These are phyloP conservation scores for Purpureocillium lavendulum DNA, from an alignment of 2,329 filamentous ascomycete species.

Conservation along the genomic window DNA sequence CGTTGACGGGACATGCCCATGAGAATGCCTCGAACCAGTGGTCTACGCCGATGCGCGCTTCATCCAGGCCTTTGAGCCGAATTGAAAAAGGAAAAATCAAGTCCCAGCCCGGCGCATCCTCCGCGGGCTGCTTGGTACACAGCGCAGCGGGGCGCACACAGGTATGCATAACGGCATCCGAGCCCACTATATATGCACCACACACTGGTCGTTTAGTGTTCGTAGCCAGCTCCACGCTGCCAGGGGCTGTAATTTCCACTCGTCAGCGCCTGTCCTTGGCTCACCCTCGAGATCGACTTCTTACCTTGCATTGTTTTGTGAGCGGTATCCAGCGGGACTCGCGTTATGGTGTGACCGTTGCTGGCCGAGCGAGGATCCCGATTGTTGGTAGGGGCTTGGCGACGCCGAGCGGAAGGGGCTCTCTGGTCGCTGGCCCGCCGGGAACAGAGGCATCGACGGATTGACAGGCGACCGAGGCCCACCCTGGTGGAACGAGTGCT, in stretches of 20 bases:
- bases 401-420: conserved; percentile 26
- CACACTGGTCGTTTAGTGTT: conserved; percentile 16
- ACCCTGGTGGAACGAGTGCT: conserved; percentile 19
- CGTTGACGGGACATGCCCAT: no score
- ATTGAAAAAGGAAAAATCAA: neutral
- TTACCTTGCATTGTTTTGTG: conserved; percentile 32
- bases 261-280: conserved; percentile 8
- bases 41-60: neutral
- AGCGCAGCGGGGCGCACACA: no score
- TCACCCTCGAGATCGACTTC: neutral
- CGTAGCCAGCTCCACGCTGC: conserved; percentile 37
- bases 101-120: neutral
- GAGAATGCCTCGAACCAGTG: neutral
- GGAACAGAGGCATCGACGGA: conserved; percentile 34
- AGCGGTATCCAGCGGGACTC: conserved; percentile 24
- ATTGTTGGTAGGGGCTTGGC: conserved; percentile 22
- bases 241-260: conserved; percentile 24
- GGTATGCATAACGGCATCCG: no score
- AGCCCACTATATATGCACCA: no score
- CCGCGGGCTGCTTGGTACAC: neutral
- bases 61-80: conserved; percentile 1
- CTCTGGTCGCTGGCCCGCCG: conserved; percentile 24
- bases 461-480: conserved; percentile 26
- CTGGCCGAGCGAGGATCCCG: conserved; percentile 11
- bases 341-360: conserved; percentile 21